phyloP scores from a whole-genome alignment of 2,329 filamentous ascomycete species.

The Neonectria sp. region DNA sequence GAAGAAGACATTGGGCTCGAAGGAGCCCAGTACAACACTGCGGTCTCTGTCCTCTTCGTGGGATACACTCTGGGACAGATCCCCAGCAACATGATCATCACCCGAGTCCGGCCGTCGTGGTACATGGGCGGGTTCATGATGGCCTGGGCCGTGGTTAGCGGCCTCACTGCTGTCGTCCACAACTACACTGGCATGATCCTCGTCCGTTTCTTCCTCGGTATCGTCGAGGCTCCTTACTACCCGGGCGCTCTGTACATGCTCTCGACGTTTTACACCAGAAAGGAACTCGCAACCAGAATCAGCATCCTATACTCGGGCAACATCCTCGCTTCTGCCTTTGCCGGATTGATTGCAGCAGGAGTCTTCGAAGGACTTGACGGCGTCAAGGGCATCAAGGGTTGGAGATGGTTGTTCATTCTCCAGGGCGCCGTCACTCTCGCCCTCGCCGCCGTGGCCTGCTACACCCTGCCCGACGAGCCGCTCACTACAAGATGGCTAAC shows the following conservation, averaged over 20 bases:
- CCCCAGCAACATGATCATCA: conserved; percentile 56
- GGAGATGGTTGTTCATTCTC: conserved; percentile 71
- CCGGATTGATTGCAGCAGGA: conserved; percentile 59
- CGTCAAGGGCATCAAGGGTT: conserved; percentile 38
- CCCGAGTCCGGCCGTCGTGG: conserved; percentile 56
- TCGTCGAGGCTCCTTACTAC: conserved; percentile 57
- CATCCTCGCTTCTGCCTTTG: conserved; percentile 52
- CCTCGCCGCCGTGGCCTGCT: conserved; percentile 42
- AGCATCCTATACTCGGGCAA: conserved; percentile 59
- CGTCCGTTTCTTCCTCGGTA: conserved; percentile 57
- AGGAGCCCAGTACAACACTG: conserved; percentile 49
- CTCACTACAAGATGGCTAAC: conserved; percentile 59
- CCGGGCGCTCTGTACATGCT: conserved; percentile 56
- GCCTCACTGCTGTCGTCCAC: conserved; percentile 60
- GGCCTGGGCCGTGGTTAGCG: conserved; percentile 61
- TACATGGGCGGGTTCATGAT: conserved; percentile 60
- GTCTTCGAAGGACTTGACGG: conserved; percentile 51
- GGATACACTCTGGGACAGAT: conserved; percentile 51
- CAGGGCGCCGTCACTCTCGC: conserved; percentile 62
- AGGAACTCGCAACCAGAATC: conserved; percentile 58
- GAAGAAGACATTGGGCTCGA: conserved; percentile 64
- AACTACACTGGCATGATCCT: conserved; percentile 63
- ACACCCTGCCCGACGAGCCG: conserved; percentile 52
- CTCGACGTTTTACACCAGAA: conserved; percentile 67
- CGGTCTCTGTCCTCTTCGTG: conserved; percentile 50